Percentiles rank a stretch among this genome's conserved stretches.
Conservation (phyloP, 352 stramenopile species). For the Globisporangium splendens region DNA sequence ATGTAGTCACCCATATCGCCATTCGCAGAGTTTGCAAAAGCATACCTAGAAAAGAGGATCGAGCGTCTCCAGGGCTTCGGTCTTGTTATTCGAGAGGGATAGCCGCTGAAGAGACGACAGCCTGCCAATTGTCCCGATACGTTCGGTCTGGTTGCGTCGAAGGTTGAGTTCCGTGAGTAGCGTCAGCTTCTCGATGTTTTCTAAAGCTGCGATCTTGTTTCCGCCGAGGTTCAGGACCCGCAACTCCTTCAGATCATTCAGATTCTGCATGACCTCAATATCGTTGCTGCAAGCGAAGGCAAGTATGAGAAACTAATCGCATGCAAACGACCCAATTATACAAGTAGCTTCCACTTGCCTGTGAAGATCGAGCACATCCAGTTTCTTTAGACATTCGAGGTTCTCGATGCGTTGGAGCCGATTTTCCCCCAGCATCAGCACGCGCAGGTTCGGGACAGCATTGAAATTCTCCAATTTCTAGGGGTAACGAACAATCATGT, state of each 20-base stretch:
- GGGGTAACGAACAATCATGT: neutral
- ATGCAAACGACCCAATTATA: no score
- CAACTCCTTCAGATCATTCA: constrained; percentile 82
- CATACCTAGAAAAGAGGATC: constrained; percentile 62
- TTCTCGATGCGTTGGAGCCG: constrained; percentile 78
- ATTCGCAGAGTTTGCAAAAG: neutral
- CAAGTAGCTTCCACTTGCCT: constrained; percentile 20
- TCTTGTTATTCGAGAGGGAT: constrained; percentile 90
- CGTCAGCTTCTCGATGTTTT: constrained; percentile 74
- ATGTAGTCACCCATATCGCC: no score
- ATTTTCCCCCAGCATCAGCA: constrained; percentile 93
- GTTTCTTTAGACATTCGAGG: constrained; percentile 76
- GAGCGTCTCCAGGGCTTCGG: constrained; percentile 68
- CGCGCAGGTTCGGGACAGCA: constrained; percentile 76
- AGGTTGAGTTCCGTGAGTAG: constrained; percentile 91
- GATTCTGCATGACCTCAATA: constrained; percentile 82
- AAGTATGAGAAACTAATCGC: no score
- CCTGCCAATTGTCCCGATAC: constrained; percentile 51
- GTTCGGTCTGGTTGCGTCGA: constrained; percentile 72
- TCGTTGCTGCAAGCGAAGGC: constrained; percentile 59
- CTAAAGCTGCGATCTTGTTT: constrained; percentile 73
- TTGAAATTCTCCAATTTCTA: constrained; percentile 79
- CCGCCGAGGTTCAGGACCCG: constrained; percentile 91
- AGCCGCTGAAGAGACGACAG: constrained; percentile 81
- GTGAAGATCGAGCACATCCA: constrained; percentile 92